Base-by-base conservation (phyloP, 257 asterid species). In the Solanum bulbocastanum region DNA sequence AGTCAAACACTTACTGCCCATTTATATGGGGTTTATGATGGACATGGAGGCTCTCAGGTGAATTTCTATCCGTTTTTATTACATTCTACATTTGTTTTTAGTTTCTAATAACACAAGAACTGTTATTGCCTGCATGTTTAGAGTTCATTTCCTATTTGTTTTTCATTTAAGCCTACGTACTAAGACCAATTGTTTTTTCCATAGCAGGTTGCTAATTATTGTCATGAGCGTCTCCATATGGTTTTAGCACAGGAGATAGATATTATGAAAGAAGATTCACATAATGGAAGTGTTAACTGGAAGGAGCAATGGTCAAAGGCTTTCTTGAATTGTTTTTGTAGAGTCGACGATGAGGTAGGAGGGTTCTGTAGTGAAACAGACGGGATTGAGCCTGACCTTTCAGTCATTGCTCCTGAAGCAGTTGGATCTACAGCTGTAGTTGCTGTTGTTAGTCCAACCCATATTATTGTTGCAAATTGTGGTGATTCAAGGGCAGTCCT, bases 361-460 rank as follows among this genome's bases (percentile, higher is more conserved):
- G 98, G 98, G 40, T 87, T 87, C 65, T 27, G 86, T 4, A 33
- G 89, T 72, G 83, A 36, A 52, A 87, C 89, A 25, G 91, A 85
- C 22, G 87, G 76, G 56, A 52, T 44, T 44, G 86, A 86, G 37
- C 82, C 90, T 27, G 83, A 44, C 75, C 89, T 85, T 86, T 79
- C 40, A 44, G 92, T 94, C 14, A 40, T 93, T n/a, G 96, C 99
- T 86, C 98, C 98, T 3, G 98, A 94, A 73, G 94, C 99, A 10
- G 98, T 94, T 87, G 99, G 99, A 88, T 95, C 99, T 68, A 96
- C 99, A 0, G 99, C 98, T 83, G 96, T 95, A 87, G 98, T 94
- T 65, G 96, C 94, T 13, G 79, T 96, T 84, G 93, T 96, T 88
- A 91, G 94, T 79, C 83, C 96, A 5, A 91, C 93, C 8, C 98